Base-by-base conservation (phyloP, 2,329 filamentous ascomycete species). In the Byssochlamys sp. region DNA sequence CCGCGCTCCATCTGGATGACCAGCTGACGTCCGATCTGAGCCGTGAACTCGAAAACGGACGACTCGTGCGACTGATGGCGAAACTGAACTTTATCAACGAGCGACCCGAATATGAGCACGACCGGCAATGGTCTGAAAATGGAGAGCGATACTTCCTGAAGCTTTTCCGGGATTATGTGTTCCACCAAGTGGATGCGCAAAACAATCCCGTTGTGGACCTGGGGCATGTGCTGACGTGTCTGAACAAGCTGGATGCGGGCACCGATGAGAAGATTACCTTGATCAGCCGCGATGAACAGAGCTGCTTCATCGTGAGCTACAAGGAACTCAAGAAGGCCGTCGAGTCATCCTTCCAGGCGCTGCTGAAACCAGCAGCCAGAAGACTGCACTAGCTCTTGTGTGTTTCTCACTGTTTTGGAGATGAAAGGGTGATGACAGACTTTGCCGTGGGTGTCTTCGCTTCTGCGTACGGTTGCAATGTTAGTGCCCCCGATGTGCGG, bases 111-210 rank as follows among this genome's bases (percentile, higher is more conserved):
- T 87, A 88, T 60, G 88, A 90, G 55, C 84, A 85, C 48, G 88
- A 91, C 60, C 77, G 81, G 0, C 80, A 83, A 53, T 99, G 94
- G 92, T 89, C 90, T 3, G 92, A 97, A 72, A 94, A 89, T 53
- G 92, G 92, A 27, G 90, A 96, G 66, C 84, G 91, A 28, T 97
- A 96, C 71, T 88, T 90, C 69, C 80, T 99, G 62, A 96, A 96
- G 75, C 81, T 99, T 7, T 97, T 97, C 78, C 84, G 94, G 54
- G 94, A 99, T 74, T 97, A 95, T 66, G 90, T 96, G 48, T 99
- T 97, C 75, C 94, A 99, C 72, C 91, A 95, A 68, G 91, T 96
- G 11, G 91, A 97, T 70, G 82, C 84, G 29, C 85, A 90, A 58
- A 91, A 90, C 12, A 87, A 89, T 55, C 88, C 94, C 0, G 87